Evolutionary conservation across 2,329 filamentous ascomycete species (phyloP), one percentile per base, ranked within the genome.

Genomic region (Fusarium succisae): DNA sequence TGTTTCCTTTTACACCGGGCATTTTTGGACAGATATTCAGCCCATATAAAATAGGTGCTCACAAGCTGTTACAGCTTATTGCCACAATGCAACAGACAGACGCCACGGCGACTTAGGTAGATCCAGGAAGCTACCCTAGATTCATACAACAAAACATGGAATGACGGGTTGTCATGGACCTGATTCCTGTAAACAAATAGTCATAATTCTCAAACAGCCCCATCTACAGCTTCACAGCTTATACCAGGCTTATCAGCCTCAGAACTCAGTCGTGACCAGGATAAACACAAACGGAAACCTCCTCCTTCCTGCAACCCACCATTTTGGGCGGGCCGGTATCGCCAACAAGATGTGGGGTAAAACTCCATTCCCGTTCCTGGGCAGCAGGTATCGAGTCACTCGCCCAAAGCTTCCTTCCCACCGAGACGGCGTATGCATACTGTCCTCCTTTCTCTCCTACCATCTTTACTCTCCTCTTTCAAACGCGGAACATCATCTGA

Each of bases 331-430:
- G 63, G 75, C 75, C 76, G 75, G 73, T 78, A 78, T 78, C 76
- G 76, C 75, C 69, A 74, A 57, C 75, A 48, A 69, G 64, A 64
- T 69, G 76, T 78, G 76, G 76, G 76, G 76, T 78, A 78, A 76
- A 66, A 57, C 68, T 51, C 65, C 69, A 62, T 59, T 63, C 43
- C 56, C 38, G 61, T 69, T 28, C 35, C 66, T 66, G 54, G 43
- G 54, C 54, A 66, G 57, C 41, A 61, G 61, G 57, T 48, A 67
- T 65, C 71, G 72, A 74, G 68, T 74, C 72, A 74, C 63, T 63
- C 59, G 39, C 61, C 63, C 70, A 66, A 70, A 73, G 72, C 58
- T 73, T 70, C 57, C 66, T 62, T 73, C 59, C 65, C 65, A 65
- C 74, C 76, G 64, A 77, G 67, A 74, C 69, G 63, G 69, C 72